Evolutionary conservation across 345 rosid species (phyloP), one percentile per base, ranked within the genome.

Genomic region (Laguncularia racemosa): DNA sequence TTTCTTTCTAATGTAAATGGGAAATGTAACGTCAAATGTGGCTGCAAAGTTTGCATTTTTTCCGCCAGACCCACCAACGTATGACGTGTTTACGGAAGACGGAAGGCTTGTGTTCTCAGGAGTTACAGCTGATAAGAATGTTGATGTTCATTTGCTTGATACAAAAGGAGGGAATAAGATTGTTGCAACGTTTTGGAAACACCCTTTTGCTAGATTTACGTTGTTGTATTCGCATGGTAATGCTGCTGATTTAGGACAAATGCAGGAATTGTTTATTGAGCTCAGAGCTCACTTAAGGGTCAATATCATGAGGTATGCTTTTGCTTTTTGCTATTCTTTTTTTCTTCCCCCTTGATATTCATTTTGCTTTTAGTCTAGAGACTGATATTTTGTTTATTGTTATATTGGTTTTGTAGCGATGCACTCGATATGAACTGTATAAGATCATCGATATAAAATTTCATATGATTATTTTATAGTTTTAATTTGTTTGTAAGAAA

Each of bases 1-100:
- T 59, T 19, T 50, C 2, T 4, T 3, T 48, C n/a, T 48, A 4
- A 16, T 20, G 44, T 60, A 61, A 52, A 93, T 93, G 99, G 99
- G 99, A 55, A 93, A 87, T 65, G 97, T 89, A 46, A 89, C 99
- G 57, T 86, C 97, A 21, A 82, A 60, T 57, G 96, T 93, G 74
- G 99, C 99, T 17, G 90, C 99, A 48, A 93, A 87, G 79, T 87
- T 93, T 67, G 99, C 99, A 12, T 93, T 93, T 56, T 93, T 92
- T 57, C 98, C 98, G 21, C 98, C 98, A 44, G 93, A 86, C 75
- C 98, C 98, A 0, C 86, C 95, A 23, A 87, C 99, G 33, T 93
- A 93, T 63, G 84, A 82, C 13, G 81, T 93, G 45, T 54, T 50
- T 21, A 68, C 52, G 49, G 90, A 76, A 21, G 86, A 76, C 52